Base-by-base conservation (phyloP, 441 rosid species). In the Brassica balearica region DNA sequence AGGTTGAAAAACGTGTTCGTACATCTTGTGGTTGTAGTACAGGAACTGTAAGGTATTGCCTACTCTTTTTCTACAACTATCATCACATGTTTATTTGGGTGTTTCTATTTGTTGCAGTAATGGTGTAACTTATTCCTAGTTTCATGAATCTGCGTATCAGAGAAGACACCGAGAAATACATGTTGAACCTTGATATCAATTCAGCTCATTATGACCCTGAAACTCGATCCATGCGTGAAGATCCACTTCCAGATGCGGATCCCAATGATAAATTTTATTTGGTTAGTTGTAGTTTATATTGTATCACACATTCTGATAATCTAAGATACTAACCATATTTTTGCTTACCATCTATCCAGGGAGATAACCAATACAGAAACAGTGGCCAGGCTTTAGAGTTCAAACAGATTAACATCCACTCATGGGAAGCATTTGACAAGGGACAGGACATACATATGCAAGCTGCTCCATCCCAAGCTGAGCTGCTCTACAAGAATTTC, bases 401-500 rank as follows among this genome's bases (percentile, higher is more conserved):
- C 77, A 95, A 91, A 89, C 91, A 91, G 73, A 83, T 95, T 15
- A 89, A 93, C 63, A 66, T 88, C 69, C 97, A 90, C 77, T 83
- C 97, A n/a, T 89, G 88, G 91, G 94, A 90, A 82, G 95, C 93
- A 19, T 91, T 91, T 87, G 97, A 95, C 2, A 95, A 95, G 84
- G 98, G 97, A 53, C 97, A 91, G 78, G 97, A 92, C 82, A 85
- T 93, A 72, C 97, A 94, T 80, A 87, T 91, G 94, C 95, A 94
- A 86, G 94, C 92, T 3, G 97, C 97, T 73, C 98, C 97, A 23
- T 91, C 95, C 17, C 97, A 94, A 80, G 97, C 98, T 71, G 94
- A 92, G 59, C 76, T 91, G 65, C 87, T 92, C 0, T 88, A 84
- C 71, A 87, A 85, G 84, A 95, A 86, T 64, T 89, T 77, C 53